Percentiles rank a stretch among this genome's conserved stretches.
These are phyloP conservation scores for Gynostemma pentaphyllum DNA, from an alignment of 306 rosid species.

Conservation along the genomic window DNA sequence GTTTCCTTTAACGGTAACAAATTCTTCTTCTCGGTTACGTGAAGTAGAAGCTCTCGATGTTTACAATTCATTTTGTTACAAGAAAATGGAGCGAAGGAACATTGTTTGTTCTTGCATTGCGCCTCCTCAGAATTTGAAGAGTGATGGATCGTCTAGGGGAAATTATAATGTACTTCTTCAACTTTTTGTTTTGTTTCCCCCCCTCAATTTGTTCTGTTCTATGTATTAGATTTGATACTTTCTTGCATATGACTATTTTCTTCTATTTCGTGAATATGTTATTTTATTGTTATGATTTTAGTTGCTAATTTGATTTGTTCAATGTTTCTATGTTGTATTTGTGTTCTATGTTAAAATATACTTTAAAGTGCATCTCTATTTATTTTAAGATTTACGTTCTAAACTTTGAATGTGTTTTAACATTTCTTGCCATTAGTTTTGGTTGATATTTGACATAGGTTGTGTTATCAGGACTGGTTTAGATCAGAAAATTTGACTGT, in stretches of 20 bases:
- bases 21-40: conserved; percentile 23
- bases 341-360: neutral
- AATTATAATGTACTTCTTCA: conserved; percentile 41
- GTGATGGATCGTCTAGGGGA: conserved; percentile 42
- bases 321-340: neutral
- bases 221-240: neutral
- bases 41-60: conserved; percentile 16
- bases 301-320: neutral
- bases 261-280: neutral
- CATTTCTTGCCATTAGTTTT: neutral
- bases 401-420: neutral
- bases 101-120: conserved; percentile 72
- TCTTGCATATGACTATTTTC: neutral
- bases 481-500: conserved; percentile 46
- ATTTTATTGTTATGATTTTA: neutral
- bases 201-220: neutral
- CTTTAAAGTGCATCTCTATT: neutral
- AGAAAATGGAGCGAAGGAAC: conserved; percentile 27
- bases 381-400: neutral
- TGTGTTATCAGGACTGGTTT: conserved; percentile 42
- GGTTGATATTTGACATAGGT: neutral
- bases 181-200: neutral
- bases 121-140: conserved; percentile 48
- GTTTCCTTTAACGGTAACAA: conserved; percentile 29
- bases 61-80: conserved; percentile 12